A percentile compares a stretch with the other conserved stretches of the same genome.
These are phyloP conservation scores for Mycena vulgaris DNA, from an alignment of 768 basidiomycete genomes.

Conservation along the genomic window DNA sequence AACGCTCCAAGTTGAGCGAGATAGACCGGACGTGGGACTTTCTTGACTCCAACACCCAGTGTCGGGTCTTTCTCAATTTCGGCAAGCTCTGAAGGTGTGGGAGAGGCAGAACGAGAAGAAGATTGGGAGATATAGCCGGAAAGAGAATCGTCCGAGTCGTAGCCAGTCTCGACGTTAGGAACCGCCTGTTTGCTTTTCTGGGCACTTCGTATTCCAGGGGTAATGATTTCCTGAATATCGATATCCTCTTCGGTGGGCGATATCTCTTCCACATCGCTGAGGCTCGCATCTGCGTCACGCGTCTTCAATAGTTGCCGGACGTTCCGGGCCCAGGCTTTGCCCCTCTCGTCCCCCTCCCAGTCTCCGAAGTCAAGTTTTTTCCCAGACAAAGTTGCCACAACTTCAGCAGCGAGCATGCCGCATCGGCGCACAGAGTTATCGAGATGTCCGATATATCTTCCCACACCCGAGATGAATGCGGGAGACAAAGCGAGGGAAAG, in stretches of 20 bases:
- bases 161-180: slow-evolving; percentile 47
- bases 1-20: slow-evolving; percentile 87
- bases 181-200: slow-evolving; percentile 39
- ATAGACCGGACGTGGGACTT: slow-evolving; percentile 89
- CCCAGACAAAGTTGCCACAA: slow-evolving; percentile 72
- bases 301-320: slow-evolving; percentile 68
- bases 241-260: slow-evolving; percentile 17
- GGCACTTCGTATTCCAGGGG: slow-evolving; percentile 27
- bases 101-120: slow-evolving; percentile 83
- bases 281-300: slow-evolving; percentile 67
- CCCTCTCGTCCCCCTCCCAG: slow-evolving; percentile 86
- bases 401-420: slow-evolving; percentile 94
- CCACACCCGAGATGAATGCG: slow-evolving; percentile 77
- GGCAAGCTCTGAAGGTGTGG: slow-evolving; percentile 84
- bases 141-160: slow-evolving; percentile 90
- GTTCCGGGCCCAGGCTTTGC: slow-evolving; percentile 73
- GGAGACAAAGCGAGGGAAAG: slow-evolving; percentile 66
- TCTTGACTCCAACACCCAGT: slow-evolving; percentile 77
- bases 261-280: slow-evolving; percentile 38
- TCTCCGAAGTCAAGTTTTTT: slow-evolving; percentile 84
- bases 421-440: slow-evolving; percentile 85
- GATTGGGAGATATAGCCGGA: slow-evolving; percentile 82
- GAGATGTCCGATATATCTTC: slow-evolving; percentile 83
- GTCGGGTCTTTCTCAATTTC: slow-evolving; percentile 92
- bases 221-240: slow-evolving; percentile 26